Conservation (phyloP, 768 basidiomycete species). For the Boletus vinaceobasis region DNA sequence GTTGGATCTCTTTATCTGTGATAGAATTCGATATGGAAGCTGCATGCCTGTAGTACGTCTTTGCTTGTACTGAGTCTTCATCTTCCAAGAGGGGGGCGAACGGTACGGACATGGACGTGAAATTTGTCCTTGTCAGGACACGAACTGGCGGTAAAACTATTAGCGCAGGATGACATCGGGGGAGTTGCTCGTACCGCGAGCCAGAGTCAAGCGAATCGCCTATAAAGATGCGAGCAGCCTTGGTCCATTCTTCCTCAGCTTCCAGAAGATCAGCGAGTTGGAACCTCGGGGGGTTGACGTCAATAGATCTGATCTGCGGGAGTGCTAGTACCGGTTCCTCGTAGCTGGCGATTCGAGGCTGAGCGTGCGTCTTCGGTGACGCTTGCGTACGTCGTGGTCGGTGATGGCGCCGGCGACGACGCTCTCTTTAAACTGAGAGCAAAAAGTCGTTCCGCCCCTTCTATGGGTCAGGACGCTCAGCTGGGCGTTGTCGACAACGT, state of each 20-base stretch:
- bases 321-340: slow-evolving; percentile 81
- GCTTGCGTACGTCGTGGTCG: slow-evolving; percentile 57
- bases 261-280: slow-evolving; percentile 91
- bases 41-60: slow-evolving; percentile 96
- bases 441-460: too few species aligned
- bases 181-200: slow-evolving; percentile 55
- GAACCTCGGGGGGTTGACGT: slow-evolving; percentile 55
- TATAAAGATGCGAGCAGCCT: slow-evolving; percentile 89
- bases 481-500: too few species aligned
- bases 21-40: slow-evolving; percentile 83
- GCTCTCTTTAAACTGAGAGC: too few species aligned
- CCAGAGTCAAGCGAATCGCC: slow-evolving; percentile 89
- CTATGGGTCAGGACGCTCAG: too few species aligned
- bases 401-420: slow-evolving; percentile 56
- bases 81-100: slow-evolving; percentile 92
- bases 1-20: slow-evolving; percentile 70
- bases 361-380: slow-evolving; percentile 75
- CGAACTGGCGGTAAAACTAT: slow-evolving; percentile 36
- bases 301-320: neutral
- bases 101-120: slow-evolving; percentile 87
- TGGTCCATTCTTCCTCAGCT: slow-evolving; percentile 88
- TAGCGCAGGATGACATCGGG: neutral
- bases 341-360: slow-evolving; percentile 83
- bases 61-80: slow-evolving; percentile 96
- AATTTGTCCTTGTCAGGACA: slow-evolving; percentile 84